Evolutionary conservation across 1,139 yeast genomes (phyloP).

Genomic region (Geotrichum citri-aurantii): DNA sequence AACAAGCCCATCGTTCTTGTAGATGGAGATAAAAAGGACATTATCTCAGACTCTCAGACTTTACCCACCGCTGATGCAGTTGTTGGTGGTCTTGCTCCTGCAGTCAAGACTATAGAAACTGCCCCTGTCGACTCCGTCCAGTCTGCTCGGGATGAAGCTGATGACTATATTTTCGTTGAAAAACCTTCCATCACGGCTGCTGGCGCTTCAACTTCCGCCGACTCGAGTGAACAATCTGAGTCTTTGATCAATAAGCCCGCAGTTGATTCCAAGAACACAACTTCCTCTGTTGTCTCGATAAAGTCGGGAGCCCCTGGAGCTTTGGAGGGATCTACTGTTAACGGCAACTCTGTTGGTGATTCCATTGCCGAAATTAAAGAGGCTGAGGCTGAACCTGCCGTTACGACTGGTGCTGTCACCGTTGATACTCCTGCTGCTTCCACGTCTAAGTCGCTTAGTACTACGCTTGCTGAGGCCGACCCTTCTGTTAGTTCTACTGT

Average conservation of each 20-base stretch:
- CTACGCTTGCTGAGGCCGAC: not conserved
- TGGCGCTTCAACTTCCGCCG: not conserved
- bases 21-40: conserved; percentile 24
- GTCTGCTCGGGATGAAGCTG: not conserved
- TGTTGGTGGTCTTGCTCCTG: not conserved
- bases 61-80: conserved; percentile 34
- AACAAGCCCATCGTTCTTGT: not conserved
- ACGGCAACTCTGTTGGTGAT: conserved; percentile 2
- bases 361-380: conserved; percentile 6
- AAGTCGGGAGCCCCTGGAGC: not conserved
- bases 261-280: not conserved
- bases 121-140: conserved; percentile 20
- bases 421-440: too few relatives aligned
- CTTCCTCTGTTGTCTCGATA: conserved; percentile 2
- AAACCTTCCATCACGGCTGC: not conserved
- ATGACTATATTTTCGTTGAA: not conserved
- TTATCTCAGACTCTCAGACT: conserved; percentile 24
- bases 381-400: conserved; percentile 7
- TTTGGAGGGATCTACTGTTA: conserved; percentile 5
- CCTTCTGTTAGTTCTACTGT: not conserved
- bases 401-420: not conserved
- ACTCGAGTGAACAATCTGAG: not conserved
- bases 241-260: not conserved
- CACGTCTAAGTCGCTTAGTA: not conserved
- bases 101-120: not conserved